Conservation (phyloP, 2,329 filamentous ascomycete genomes). For the Phyllosticta ampelicida region DNA sequence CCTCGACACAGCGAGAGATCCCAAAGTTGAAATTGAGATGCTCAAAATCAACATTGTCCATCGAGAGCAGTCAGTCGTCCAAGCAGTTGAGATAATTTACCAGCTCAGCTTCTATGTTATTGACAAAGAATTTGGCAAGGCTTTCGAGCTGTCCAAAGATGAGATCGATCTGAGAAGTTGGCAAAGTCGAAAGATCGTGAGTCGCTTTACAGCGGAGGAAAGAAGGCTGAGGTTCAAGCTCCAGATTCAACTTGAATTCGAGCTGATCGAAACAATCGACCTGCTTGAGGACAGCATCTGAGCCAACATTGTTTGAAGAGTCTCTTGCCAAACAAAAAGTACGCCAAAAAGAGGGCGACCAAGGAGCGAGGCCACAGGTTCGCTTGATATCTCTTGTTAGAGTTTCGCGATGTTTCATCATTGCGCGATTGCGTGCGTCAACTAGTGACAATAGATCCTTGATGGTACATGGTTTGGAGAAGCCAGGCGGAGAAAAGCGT, state of each 20-base stretch:
- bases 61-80: slow-evolving; percentile 22
- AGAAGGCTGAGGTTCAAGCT: slow-evolving; percentile 54
- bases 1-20: slow-evolving; percentile 42
- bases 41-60: slow-evolving; percentile 30
- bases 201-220: slow-evolving; percentile 43
- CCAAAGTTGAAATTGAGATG: slow-evolving; percentile 16
- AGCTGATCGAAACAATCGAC: slow-evolving; percentile 56
- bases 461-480: slow-evolving; percentile 35
- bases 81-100: not conserved
- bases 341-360: slow-evolving; percentile 59
- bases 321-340: slow-evolving; percentile 78
- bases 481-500: slow-evolving; percentile 57
- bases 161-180: slow-evolving; percentile 42
- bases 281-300: slow-evolving; percentile 39
- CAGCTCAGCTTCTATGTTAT: slow-evolving; percentile 23
- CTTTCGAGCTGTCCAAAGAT: slow-evolving; percentile 53
- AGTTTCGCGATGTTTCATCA: slow-evolving; percentile 52
- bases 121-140: slow-evolving; percentile 37
- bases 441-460: slow-evolving; percentile 52
- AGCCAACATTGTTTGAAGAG: slow-evolving; percentile 34
- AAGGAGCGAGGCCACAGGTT: slow-evolving; percentile 42
- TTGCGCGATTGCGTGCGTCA: slow-evolving; percentile 54
- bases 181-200: slow-evolving; percentile 44
- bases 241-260: slow-evolving; percentile 66
- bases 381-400: slow-evolving; percentile 61